Base-by-base conservation (phyloP, 2,329 filamentous ascomycete genomes). In the Macrophomina tecta region DNA sequence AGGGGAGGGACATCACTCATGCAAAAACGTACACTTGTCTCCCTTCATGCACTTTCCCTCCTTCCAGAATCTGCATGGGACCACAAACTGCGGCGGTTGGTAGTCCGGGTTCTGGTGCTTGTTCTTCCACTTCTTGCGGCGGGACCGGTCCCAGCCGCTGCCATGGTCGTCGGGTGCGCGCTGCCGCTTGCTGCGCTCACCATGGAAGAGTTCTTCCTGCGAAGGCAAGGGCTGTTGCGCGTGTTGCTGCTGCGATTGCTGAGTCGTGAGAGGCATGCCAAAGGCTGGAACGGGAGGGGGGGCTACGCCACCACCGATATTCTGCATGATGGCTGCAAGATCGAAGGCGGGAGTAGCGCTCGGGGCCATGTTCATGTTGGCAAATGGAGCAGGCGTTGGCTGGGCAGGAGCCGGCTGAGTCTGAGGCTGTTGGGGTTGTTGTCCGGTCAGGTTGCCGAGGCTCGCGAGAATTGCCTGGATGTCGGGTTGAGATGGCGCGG, bases 21-120 rank as follows among this genome's bases (percentile, higher is more conserved):
- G 90, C 66, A 90, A 84, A 76, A 90, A 93, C 2, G 90, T 92
- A 80, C 90, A 92, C 72, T 88, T 88, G 42, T 90, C 89, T 28
- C 90, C 90, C 74, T 91, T 89, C 6, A 86, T 87, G 78, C 90
- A 92, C 74, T 89, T 89, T 14, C 90, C 90, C 74, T 90, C 86
- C 67, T 86, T 84, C 82, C 84, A 92, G 76, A 91, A 93, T 23
- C 85, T 85, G 76, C 90, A 92, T 5, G 89, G 84, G 73, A 77
- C 70, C 6, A 79, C 74, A 12, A 66, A 66, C 64, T 79, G 79
- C 69, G 79, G 76, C 8, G 77, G 76, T 28, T 73, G 70, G n/a
- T 73, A 64, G 34, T 72, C 62, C 71, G 72, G 67, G 73, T 90
- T 88, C 51, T 89, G 90, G 65, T 88, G 87, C 58, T 88, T 87